phyloP scores from a whole-genome alignment of 768 basidiomycete species.

The Leccinum sublutescens region DNA sequence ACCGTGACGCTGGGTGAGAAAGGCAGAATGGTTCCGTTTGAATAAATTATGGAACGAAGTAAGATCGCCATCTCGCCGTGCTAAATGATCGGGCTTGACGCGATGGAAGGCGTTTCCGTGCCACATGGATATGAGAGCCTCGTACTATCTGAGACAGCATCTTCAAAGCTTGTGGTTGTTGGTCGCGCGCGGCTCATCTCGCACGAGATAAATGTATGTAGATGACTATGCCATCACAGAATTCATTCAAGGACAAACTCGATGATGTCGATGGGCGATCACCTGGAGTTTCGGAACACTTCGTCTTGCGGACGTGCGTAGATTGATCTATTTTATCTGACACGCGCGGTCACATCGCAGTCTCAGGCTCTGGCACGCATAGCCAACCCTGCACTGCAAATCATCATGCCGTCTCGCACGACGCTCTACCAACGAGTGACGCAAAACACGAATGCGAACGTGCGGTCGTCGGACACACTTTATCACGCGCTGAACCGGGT shows the following conservation, averaged over 20 bases:
- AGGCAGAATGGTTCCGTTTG: too few species aligned
- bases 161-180: neutral
- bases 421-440: slow-evolving; percentile 45
- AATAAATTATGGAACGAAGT: too few species aligned
- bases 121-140: too few species aligned
- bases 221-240: slow-evolving; percentile 84
- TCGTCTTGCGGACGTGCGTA: slow-evolving; percentile 76
- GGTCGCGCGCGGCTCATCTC: neutral
- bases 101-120: too few species aligned
- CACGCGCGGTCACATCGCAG: slow-evolving; percentile 19
- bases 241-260: slow-evolving; percentile 82
- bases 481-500: neutral
- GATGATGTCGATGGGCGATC: slow-evolving; percentile 71
- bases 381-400: slow-evolving; percentile 42
- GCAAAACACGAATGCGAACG: neutral
- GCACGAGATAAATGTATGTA: neutral
- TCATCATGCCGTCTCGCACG: slow-evolving; percentile 57
- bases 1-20: too few species aligned
- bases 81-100: too few species aligned
- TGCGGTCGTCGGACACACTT: slow-evolving; percentile 10
- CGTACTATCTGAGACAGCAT: too few species aligned
- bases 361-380: slow-evolving; percentile 38
- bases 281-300: slow-evolving; percentile 74
- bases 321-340: neutral
- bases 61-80: too few species aligned